A percentile compares a stretch with the other conserved stretches of the same genome.
Conservation (phyloP, 805 yeast genomes). For the Monosporozyma siamensis region DNA sequence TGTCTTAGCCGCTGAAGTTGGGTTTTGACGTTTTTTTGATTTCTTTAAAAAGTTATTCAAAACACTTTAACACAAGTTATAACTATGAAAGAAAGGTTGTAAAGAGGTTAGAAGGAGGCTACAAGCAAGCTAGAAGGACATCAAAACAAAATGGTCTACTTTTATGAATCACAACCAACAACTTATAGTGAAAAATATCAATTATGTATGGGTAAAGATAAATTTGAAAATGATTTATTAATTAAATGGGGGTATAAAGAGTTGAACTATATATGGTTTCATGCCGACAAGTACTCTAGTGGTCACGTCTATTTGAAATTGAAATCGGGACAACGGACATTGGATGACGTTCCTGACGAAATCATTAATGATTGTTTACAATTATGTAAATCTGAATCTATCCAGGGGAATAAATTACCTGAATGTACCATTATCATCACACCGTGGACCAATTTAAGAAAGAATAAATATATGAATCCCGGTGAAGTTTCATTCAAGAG, state of each 20-base stretch:
- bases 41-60: no score
- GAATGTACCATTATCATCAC: slow-evolving; percentile 62
- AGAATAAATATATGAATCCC: slow-evolving; percentile 61
- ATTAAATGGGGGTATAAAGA: slow-evolving; percentile 56
- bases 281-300: slow-evolving; percentile 65
- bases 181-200: slow-evolving; percentile 13
- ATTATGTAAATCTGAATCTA: slow-evolving; percentile 67
- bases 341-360: slow-evolving; percentile 43
- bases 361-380: slow-evolving; percentile 54
- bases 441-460: slow-evolving; percentile 60
- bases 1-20: slow-evolving; percentile 9
- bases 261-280: slow-evolving; percentile 60
- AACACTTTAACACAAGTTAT: no score
- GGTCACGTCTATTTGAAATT: slow-evolving; percentile 68
- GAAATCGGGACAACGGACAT: slow-evolving; percentile 35
- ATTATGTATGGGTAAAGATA: slow-evolving; percentile 57
- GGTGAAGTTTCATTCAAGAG: slow-evolving; percentile 74
- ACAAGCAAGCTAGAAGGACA: no score
- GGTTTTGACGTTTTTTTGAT: slow-evolving; percentile 23
- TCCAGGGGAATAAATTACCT: slow-evolving; percentile 61
- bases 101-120: no score
- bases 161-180: slow-evolving; percentile 20
- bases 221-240: slow-evolving; percentile 54
- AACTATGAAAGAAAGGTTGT: no score
- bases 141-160: slow-evolving; percentile 21